phyloP scores from a whole-genome alignment of 2,329 filamentous ascomycete genomes.

The Xylaria sp. region DNA sequence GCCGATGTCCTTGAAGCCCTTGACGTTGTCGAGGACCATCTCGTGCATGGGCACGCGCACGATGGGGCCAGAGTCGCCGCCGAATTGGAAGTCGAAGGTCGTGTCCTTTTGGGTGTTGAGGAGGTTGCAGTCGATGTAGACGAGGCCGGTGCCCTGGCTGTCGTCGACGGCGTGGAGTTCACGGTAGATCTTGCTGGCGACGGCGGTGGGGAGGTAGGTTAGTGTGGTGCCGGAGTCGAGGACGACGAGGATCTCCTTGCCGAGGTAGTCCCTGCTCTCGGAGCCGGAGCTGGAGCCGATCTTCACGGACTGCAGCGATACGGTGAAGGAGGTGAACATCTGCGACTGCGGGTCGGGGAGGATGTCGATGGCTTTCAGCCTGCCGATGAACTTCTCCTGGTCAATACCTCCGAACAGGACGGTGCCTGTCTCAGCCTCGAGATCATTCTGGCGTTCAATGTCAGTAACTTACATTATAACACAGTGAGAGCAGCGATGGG shows the following conservation, averaged over 20 bases:
- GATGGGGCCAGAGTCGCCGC: constrained; percentile 31
- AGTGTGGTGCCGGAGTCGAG: constrained; percentile 65
- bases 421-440: constrained; percentile 52
- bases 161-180: constrained; percentile 39
- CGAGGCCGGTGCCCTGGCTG: constrained; percentile 30
- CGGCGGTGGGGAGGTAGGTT: constrained; percentile 53
- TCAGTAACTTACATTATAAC: constrained; percentile 15
- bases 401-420: constrained; percentile 68
- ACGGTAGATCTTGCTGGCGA: constrained; percentile 38
- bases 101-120: constrained; percentile 30
- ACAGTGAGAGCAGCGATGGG: neutral
- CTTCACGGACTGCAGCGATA: constrained; percentile 34
- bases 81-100: constrained; percentile 39
- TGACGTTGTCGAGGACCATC: constrained; percentile 38
- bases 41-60: constrained; percentile 33
- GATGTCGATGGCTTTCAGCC: constrained; percentile 52
- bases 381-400: constrained; percentile 58
- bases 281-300: constrained; percentile 34
- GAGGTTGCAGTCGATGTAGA: constrained; percentile 39
- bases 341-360: constrained; percentile 40
- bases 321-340: constrained; percentile 37
- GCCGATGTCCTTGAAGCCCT: constrained; percentile 22
- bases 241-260: constrained; percentile 41
- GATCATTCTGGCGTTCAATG: constrained; percentile 37
- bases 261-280: constrained; percentile 28